Evolutionary conservation across 1,139 yeast genomes (phyloP).

Genomic region (Kodamaea anthophila): DNA sequence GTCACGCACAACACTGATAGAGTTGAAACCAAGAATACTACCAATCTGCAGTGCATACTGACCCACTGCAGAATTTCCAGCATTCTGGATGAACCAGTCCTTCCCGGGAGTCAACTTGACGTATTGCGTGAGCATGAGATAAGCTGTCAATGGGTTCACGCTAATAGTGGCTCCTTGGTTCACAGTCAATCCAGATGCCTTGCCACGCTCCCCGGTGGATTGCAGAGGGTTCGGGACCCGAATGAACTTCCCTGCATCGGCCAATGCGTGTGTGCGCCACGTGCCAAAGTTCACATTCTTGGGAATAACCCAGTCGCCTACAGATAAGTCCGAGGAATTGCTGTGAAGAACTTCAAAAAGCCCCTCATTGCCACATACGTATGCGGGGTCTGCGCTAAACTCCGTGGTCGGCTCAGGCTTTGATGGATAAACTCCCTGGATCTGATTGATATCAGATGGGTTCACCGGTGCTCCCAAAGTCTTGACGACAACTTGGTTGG

Average conservation of each 20-base stretch:
- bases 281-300: conserved; percentile 80
- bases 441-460: conserved; percentile 86
- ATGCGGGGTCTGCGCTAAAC: conserved; percentile 54
- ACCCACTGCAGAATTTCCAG: conserved; percentile 96
- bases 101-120: conserved; percentile 53
- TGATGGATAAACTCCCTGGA: conserved; percentile 93
- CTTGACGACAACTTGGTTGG: conserved; percentile 47
- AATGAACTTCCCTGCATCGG: conserved; percentile 45
- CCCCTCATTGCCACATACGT: conserved; percentile 93
- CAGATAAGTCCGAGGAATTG: conserved; percentile 38
- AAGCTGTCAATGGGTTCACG: conserved; percentile 92
- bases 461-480: conserved; percentile 85
- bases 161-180: conserved; percentile 81
- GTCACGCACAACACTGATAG: conserved; percentile 83
- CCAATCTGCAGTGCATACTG: conserved; percentile 88
- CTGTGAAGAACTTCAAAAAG: conserved; percentile 70
- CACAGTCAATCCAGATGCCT: conserved; percentile 38
- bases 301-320: conserved; percentile 95
- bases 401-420: conserved; percentile 52
- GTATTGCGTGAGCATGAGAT: conserved; percentile 75
- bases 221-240: conserved; percentile 44
- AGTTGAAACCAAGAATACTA: conserved; percentile 67
- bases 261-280: conserved; percentile 81
- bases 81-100: conserved; percentile 95
- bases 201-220: conserved; percentile 23